Evolutionary conservation across 2,329 filamentous ascomycete species (phyloP), one percentile per base, ranked within the genome.

Genomic region (Cladosporium halotolerans): DNA sequence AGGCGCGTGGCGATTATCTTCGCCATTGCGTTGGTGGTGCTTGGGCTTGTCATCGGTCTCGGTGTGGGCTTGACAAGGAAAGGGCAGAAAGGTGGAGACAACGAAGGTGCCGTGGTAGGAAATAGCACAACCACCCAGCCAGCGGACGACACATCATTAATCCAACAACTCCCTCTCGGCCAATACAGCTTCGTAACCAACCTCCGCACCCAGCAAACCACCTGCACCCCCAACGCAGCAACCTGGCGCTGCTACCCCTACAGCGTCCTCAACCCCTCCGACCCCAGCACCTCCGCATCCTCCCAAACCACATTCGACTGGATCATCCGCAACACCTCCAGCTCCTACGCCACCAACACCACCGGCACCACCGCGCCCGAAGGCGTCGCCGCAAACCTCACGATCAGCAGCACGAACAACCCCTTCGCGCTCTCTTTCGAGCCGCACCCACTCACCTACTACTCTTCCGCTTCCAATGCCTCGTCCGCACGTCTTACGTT

Each of bases 161-260:
- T 32, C 23, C 59, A 62, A 39, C 64, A 69, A 50, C 86, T 86
- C 60, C 85, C 84, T 1, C 70, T 78, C 1, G 85, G 84, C 5
- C 76, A 79, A n/a, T 87, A 81, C 66, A 73, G 78, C 36, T 73
- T 88, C 59, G 72, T 77, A 6, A 81, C 82, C 18, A 78, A 78
- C 55, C 78, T 88, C 38, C 72, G 75, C 46, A 77, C 72, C 4
- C 69, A 77, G 2, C 68, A 70, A 13, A 77, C 79, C 6, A 73
- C 73, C 45, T 88, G 85, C 68, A 83, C 81, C 1, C 75, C 78
- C 11, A 77, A 80, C 59, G 58, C 78, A 0, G 68, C 73, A 4
- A 81, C 81, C 1, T 88, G 83, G 81, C 73, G 73, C 52, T 88
- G 84, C 71, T 80, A 77, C 56, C 82, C 83, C 1, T 79, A 78